Percentiles rank a stretch among this genome's conserved stretches.
phyloP scores from a whole-genome alignment of 148 eudicot genomes.

The Gaultheria prostrata region DNA sequence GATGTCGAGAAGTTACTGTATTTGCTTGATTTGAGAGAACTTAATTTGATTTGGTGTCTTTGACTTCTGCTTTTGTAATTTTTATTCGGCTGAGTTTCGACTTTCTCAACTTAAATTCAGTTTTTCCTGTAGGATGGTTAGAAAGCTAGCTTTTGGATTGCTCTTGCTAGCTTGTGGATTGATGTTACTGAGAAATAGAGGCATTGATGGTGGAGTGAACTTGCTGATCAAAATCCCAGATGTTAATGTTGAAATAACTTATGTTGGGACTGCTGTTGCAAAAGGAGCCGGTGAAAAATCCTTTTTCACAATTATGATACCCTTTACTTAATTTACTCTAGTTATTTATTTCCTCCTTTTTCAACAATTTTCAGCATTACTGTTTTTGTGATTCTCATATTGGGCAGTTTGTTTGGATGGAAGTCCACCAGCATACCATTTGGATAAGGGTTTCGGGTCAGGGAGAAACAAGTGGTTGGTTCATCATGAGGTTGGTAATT shows the following conservation, averaged over 20 bases:
- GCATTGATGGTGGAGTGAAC: conserved; percentile 18
- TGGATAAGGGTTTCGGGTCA: conserved; percentile 67
- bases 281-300: conserved; percentile 70
- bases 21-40: neutral
- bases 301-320: neutral
- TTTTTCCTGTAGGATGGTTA: neutral
- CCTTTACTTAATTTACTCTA: neutral
- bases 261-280: conserved; percentile 61
- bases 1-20: neutral
- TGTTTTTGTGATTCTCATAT: neutral
- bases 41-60: neutral
- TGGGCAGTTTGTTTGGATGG: conserved; percentile 90
- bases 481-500: conserved; percentile 65
- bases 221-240: conserved; percentile 36
- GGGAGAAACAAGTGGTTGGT: conserved; percentile 80
- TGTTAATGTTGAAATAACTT: conserved; percentile 56
- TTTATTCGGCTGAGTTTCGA: neutral
- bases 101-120: neutral
- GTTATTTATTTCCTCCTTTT: neutral
- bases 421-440: conserved; percentile 84
- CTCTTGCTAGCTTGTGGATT: neutral
- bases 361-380: neutral
- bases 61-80: neutral
- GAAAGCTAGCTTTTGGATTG: neutral
- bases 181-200: neutral